Base-by-base conservation (phyloP, 2,329 filamentous ascomycete genomes). In the Neonectria neomacrospora region DNA sequence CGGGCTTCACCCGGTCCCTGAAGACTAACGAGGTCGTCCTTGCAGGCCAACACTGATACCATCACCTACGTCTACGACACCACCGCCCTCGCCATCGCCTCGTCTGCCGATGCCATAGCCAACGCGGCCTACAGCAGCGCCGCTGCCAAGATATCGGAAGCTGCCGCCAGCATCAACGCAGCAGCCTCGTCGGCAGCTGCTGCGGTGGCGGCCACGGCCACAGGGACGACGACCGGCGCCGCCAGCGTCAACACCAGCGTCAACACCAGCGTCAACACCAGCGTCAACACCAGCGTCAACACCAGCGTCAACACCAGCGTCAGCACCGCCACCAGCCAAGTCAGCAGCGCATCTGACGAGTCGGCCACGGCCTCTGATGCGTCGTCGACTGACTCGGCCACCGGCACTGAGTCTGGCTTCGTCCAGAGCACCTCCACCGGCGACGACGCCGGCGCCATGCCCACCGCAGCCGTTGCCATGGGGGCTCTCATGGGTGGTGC, bases 401-500 rank as follows among this genome's bases (percentile, higher is more conserved):
- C n/a, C 28, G 42, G 51, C 37, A 61, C 59, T 9, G 59, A n/a
- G 8, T 47, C 47, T 5, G 59, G 53, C 53, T 41, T 52, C 53
- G 9, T 44, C 47, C n/a, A 28, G 8, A 54, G 54, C 41, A 53
- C 59, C 23, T 54, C 47, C 54, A 57, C 48, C n/a, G 42, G 45
- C 3, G 56, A 50, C 54, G 53, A 57, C 48, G 54, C 54, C 23
- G 59, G 59, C 11, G 26, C 54, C 48, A 58, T 58, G 32, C 59
- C 59, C 59, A 62, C 59, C 18, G 59, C 59, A 4, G 59, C 30
- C 7, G 23, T 62, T 6, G 59, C 59, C 10, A 57, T 62, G 54
- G 59, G 59, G 3, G 59, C 59, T 28, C 59, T 62, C 39, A 42
- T 62, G 48, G 59, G 59, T 30, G 59, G 59, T 48, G 59, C 59